Base-by-base conservation (phyloP, 2,329 filamentous ascomycete genomes). In the Fusarium stilboides region DNA sequence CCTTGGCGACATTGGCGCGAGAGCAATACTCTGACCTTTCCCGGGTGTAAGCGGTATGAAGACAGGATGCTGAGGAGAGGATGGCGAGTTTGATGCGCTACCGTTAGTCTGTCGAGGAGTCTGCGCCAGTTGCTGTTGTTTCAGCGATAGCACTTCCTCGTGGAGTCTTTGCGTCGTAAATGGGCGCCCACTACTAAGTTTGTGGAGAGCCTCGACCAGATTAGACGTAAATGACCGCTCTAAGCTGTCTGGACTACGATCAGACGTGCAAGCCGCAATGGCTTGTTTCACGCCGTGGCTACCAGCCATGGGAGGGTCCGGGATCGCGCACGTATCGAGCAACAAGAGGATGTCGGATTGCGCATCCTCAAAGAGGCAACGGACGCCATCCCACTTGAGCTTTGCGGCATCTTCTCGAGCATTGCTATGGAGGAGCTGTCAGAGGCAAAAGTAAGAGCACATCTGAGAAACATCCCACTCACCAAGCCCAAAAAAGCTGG, bases 401-500 rank as follows among this genome's bases (percentile, higher is more conserved):
- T 85, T 88, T 33, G 87, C 81, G n/a, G 88, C 84, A 74, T 89
- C 86, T 65, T 87, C 85, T 46, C 84, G 82, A 44, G 83, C 66
- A 77, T 88, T 87, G 79, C 89, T 91, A 75, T 52, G 58, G 68
- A 65, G 74, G 47, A 46, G 57, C 54, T 54, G 73, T 86, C 76
- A 85, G 82, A 80, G 62, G 58, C 47, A 44, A 46, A 55, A 60
- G 55, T 56, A 39, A 59, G 36, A 58, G 47, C 52, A 70, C 50
- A 67, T 58, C 51, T 57, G 47, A 61, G 47, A 67, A 71, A 66
- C 60, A 44, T 54, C 57, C 53, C 57, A 84, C 88, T 81, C 83
- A 91, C 89, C 87, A 87, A 59, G 89, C 87, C 89, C 89, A 91
- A 76, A 89, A 90, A 26, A 90, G 80, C 76, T 90, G 87, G 71